Conservation (phyloP, 768 basidiomycete species). For the Mrakia frigida region DNA sequence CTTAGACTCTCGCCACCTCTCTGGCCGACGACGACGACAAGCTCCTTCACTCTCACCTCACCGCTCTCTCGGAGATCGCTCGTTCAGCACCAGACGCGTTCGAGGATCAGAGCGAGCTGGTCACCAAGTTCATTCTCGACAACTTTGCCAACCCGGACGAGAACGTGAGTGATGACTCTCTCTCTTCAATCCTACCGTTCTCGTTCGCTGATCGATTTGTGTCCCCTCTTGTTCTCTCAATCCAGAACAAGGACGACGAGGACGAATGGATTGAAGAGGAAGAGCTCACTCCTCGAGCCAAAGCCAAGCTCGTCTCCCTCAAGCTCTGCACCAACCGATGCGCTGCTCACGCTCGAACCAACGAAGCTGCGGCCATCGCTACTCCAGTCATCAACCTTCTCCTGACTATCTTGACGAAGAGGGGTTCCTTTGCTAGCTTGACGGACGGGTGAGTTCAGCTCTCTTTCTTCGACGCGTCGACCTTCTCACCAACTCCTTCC, state of each 20-base stretch:
- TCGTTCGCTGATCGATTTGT: background rate
- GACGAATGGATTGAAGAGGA: constrained; percentile 72
- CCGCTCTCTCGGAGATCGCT: constrained; percentile 70
- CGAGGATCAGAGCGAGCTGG: constrained; percentile 67
- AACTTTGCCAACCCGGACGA: constrained; percentile 34
- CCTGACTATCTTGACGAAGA: constrained; percentile 54
- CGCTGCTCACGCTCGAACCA: constrained; percentile 59
- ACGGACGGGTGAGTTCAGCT: constrained; percentile 24
- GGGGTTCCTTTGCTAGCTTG: constrained; percentile 13
- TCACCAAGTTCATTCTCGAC: constrained; percentile 59
- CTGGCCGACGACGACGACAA: constrained; percentile 45
- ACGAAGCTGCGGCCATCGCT: constrained; percentile 61
- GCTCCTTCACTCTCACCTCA: constrained; percentile 59
- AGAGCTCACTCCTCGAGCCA: constrained; percentile 55
- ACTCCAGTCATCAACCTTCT: constrained; percentile 73
- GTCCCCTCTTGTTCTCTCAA: no score
- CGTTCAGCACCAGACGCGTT: constrained; percentile 64
- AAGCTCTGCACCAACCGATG: constrained; percentile 79
- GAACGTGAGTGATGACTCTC: background rate
- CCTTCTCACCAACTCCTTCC: background rate
- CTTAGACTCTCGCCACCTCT: constrained; percentile 56
- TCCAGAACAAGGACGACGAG: constrained; percentile 36
- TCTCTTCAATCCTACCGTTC: background rate
- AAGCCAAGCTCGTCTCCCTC: constrained; percentile 66
- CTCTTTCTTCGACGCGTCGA: background rate